Conservation (phyloP, 805 yeast species). For the Ascoidea rubescens region DNA sequence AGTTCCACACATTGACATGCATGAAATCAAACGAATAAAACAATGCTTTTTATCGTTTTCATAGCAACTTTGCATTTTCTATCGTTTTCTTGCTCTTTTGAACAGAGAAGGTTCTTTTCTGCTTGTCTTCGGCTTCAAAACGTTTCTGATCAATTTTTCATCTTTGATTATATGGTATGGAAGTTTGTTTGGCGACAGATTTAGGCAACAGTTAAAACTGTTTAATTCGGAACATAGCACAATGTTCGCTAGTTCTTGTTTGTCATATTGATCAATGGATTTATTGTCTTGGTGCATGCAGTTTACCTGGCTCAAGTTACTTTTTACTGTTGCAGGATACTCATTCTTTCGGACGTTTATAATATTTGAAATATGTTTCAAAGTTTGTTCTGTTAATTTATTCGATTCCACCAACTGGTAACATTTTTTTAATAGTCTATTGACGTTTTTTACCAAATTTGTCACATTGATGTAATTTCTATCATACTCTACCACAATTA, state of each 20-base stretch:
- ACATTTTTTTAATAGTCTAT: slow-evolving; percentile 43
- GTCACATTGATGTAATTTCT: slow-evolving; percentile 16
- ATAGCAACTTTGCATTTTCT: too few species aligned
- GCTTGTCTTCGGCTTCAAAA: slow-evolving; percentile 24
- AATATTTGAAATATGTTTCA: slow-evolving; percentile 19
- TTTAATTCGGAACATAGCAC: slow-evolving; percentile 43
- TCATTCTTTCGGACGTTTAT: slow-evolving; percentile 24
- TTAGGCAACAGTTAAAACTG: slow-evolving; percentile 29
- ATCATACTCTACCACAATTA: slow-evolving; percentile 14
- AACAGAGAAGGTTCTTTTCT: too few species aligned
- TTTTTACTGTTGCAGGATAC: slow-evolving; percentile 27
- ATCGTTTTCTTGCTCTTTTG: too few species aligned
- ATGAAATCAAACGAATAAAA: too few species aligned
- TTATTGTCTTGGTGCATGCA: background rate
- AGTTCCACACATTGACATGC: too few species aligned
- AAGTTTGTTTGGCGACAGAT: slow-evolving; percentile 17
- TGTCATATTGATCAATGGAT: slow-evolving; percentile 15
- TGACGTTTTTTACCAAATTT: slow-evolving; percentile 18
- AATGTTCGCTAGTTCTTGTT: slow-evolving; percentile 33
- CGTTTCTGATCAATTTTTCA: slow-evolving; percentile 41
- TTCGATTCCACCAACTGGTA: slow-evolving; percentile 42
- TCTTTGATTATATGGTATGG: slow-evolving; percentile 32
- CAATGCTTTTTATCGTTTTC: too few species aligned
- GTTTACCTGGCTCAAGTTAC: background rate
- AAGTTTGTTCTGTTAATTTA: slow-evolving; percentile 27